Conservation (phyloP, 805 yeast species). For the Candida dajiaensis region DNA sequence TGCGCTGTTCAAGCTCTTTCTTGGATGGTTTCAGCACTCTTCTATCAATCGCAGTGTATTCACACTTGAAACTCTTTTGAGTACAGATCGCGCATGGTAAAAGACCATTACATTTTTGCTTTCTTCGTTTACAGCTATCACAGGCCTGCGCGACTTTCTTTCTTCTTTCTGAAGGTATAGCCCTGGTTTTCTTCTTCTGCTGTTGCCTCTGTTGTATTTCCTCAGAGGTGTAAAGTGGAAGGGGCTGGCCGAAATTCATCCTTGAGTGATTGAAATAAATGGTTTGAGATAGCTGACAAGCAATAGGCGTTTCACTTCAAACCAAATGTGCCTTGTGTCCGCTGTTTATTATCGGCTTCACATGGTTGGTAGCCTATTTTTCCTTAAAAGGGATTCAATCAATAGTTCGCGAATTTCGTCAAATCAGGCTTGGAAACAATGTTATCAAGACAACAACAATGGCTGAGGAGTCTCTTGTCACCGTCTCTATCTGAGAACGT, state of each 20-base stretch:
- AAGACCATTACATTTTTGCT: conserved; percentile 29
- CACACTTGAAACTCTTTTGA: conserved; percentile 26
- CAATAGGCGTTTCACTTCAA: too few species aligned
- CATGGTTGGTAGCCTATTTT: too few species aligned
- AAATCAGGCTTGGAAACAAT: too few species aligned
- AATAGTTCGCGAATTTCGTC: too few species aligned
- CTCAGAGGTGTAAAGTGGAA: neutral
- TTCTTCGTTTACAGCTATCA: conserved; percentile 39
- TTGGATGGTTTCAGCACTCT: conserved; percentile 19
- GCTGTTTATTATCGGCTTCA: neutral
- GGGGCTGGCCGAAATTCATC: neutral
- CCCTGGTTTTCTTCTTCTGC: conserved; percentile 17
- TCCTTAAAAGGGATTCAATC: too few species aligned
- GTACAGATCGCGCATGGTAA: conserved; percentile 32
- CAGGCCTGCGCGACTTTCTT: conserved; percentile 44
- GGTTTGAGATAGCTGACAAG: too few species aligned
- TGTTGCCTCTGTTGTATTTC: neutral
- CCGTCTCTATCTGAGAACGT: too few species aligned
- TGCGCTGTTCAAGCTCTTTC: conserved; percentile 5
- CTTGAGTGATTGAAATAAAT: neutral
- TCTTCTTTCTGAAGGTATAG: conserved; percentile 24
- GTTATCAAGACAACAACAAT: too few species aligned
- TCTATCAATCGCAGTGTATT: conserved; percentile 23
- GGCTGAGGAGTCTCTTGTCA: too few species aligned
- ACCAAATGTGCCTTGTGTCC: too few species aligned